phyloP scores from a whole-genome alignment of 306 rosid species.

The Corylus avellana region DNA sequence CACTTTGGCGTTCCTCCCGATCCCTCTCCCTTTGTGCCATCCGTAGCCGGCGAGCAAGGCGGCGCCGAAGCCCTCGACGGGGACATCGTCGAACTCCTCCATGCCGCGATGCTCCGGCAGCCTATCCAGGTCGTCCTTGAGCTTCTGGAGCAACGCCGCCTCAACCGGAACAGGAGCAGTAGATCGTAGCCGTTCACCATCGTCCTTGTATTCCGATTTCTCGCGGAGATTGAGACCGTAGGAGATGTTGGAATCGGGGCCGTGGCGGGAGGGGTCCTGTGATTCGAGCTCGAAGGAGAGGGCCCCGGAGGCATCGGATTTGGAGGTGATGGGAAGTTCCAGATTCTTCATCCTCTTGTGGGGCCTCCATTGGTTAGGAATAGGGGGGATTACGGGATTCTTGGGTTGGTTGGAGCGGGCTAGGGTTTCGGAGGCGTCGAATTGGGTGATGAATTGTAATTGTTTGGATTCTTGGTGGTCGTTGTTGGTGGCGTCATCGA shows the following conservation, averaged over 20 bases:
- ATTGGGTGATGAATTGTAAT: conserved; percentile 34
- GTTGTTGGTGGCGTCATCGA: not conserved
- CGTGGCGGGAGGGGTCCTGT: conserved; percentile 1
- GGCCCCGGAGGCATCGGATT: conserved; percentile 24
- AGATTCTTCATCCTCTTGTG: conserved; percentile 44
- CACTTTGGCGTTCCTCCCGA: conserved; percentile 70
- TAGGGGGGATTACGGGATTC: conserved; percentile 31
- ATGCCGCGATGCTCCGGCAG: conserved; percentile 67
- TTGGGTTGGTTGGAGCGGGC: not conserved
- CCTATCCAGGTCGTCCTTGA: conserved; percentile 52
- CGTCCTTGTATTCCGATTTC: not conserved
- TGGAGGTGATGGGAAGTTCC: conserved; percentile 30
- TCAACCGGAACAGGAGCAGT: conserved; percentile 23
- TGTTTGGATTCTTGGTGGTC: conserved; percentile 7
- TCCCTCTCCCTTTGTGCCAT: conserved; percentile 81
- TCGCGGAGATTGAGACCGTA: conserved; percentile 62
- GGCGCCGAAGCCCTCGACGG: conserved; percentile 77
- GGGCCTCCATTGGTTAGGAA: conserved; percentile 39
- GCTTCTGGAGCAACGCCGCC: conserved; percentile 42
- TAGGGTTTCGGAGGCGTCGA: conserved; percentile 38
- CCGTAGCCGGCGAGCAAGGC: conserved; percentile 88
- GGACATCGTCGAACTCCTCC: conserved; percentile 65
- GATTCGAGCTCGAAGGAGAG: conserved; percentile 49
- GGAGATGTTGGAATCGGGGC: conserved; percentile 39
- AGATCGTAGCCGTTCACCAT: not conserved